Evolutionary conservation across 1,284 basidiomycete species (phyloP), one percentile per base, ranked within the genome.

Genomic region (Ganoderma lucidum): DNA sequence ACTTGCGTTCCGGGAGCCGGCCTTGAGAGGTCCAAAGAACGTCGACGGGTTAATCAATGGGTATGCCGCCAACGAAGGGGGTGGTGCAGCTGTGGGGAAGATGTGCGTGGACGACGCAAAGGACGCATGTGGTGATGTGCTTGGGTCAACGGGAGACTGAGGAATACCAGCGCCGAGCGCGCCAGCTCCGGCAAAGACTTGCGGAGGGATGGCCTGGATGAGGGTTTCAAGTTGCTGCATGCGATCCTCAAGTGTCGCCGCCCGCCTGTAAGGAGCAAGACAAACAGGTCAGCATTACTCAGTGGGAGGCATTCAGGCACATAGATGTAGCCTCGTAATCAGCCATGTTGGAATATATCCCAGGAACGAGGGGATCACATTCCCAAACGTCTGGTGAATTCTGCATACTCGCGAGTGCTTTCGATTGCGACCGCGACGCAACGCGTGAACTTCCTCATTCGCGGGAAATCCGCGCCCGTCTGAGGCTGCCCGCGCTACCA

Each of bases 171-270:
- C 72, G 70, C 73, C 75, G 30, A 78, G 69, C 5, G 71, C 68
- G 10, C 86, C 86, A 0, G 87, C 86, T 0, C 90, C 88, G 3
- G 89, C 87, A 74, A 94, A 93, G 23, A 94, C 89, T 2, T 90
- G 90, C 39, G 93, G 88, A 2, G 93, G 93, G 62, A 94, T 94
- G 15, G 93, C 91, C 73, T 93, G 90, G 63, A 94, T 93, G 65
- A 94, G 84, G 9, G 89, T 90, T 77, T 94, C 93, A 19, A 94
- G 85, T 73, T 93, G 93, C 75, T 93, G 91, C 93, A 94, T 94
- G 48, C 93, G 86, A 76, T 94, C 93, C 78, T 94, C 93, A 70
- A 94, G 85, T 35, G 92, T 93, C 62, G 92, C 87, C 19, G 92
- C 91, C 59, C 91, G 87, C 79, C 91, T 93, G 71, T 3, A n/a